Evolutionary conservation across 768 basidiomycete genomes (phyloP).

Genomic region (Lentinula lateritia): DNA sequence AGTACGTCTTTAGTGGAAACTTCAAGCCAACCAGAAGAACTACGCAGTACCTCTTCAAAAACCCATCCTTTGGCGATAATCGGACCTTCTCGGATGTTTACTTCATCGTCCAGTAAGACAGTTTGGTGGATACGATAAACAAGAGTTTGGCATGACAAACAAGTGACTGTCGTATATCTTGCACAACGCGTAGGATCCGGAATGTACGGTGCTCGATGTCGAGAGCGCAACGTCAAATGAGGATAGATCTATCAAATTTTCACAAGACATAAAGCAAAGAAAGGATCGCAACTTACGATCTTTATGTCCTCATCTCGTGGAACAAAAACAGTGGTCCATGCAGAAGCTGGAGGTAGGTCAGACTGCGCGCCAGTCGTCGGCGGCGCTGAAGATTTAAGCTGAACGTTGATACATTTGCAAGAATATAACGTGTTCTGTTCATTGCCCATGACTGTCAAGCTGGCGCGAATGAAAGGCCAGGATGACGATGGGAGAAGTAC

Average conservation of each 20-base stretch:
- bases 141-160: constrained; percentile 38
- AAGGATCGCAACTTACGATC: constrained; percentile 25
- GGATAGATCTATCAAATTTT: constrained; percentile 32
- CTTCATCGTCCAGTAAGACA: constrained; percentile 31
- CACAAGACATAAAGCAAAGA: not conserved
- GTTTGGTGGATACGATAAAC: constrained; percentile 44
- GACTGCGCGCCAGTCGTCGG: constrained; percentile 21
- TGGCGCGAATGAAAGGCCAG: not conserved
- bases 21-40: constrained; percentile 47
- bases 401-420: constrained; percentile 46
- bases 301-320: constrained; percentile 41
- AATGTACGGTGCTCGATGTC: constrained; percentile 20
- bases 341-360: constrained; percentile 9
- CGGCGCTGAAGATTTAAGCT: constrained; percentile 37
- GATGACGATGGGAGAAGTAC: not conserved
- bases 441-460: not conserved
- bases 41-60: constrained; percentile 44
- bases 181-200: constrained; percentile 23
- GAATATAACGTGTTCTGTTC: constrained; percentile 16
- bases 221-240: constrained; percentile 43
- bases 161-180: constrained; percentile 39
- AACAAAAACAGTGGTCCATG: constrained; percentile 35
- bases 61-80: constrained; percentile 51
- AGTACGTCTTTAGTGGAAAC: constrained; percentile 34
- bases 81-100: constrained; percentile 33